These are phyloP conservation scores for Phytophthora hibernalis DNA, from an alignment of 352 stramenopile species.

Conservation along the genomic window DNA sequence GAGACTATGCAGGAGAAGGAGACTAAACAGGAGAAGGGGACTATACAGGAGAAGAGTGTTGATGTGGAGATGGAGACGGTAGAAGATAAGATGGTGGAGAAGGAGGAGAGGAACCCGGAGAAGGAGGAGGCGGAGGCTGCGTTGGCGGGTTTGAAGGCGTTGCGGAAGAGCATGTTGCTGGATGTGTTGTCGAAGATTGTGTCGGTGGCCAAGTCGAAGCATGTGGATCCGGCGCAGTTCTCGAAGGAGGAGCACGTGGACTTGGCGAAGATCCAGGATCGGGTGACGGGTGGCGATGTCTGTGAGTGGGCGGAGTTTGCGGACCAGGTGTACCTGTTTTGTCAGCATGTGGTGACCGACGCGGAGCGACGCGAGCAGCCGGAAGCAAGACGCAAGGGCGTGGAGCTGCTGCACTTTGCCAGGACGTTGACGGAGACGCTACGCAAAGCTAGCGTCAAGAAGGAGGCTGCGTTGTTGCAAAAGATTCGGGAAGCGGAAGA, in stretches of 20 bases:
- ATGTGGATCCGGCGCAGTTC: conserved; percentile 68
- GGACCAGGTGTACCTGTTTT: conserved; percentile 77
- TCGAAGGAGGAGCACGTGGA: conserved; percentile 50
- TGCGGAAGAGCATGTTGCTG: conserved; percentile 78
- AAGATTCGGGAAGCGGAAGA: conserved; percentile 42
- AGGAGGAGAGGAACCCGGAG: conserved; percentile 23
- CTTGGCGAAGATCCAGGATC: conserved; percentile 55
- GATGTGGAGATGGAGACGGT: no score
- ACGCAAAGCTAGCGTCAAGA: conserved; percentile 72
- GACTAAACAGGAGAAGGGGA: conserved; percentile 3
- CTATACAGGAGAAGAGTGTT: conserved; percentile 2
- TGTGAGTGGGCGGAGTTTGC: conserved; percentile 76
- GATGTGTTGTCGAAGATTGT: conserved; percentile 86
- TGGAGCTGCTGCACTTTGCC: conserved; percentile 81
- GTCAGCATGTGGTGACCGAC: conserved; percentile 72
- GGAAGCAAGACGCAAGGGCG: conserved; percentile 73
- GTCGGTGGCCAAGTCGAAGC: conserved; percentile 79
- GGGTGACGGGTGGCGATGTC: conserved; percentile 48
- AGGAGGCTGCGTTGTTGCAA: conserved; percentile 63
- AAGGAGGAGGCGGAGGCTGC: conserved; percentile 50
- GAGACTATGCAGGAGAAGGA: no score
- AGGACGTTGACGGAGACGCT: conserved; percentile 77
- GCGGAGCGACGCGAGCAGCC: conserved; percentile 54
- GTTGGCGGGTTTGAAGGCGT: conserved; percentile 49
- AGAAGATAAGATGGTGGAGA: no score